These are phyloP conservation scores for Leishmania tarentolae DNA, from an alignment of 208 protist genomes.

Conservation along the genomic window DNA sequence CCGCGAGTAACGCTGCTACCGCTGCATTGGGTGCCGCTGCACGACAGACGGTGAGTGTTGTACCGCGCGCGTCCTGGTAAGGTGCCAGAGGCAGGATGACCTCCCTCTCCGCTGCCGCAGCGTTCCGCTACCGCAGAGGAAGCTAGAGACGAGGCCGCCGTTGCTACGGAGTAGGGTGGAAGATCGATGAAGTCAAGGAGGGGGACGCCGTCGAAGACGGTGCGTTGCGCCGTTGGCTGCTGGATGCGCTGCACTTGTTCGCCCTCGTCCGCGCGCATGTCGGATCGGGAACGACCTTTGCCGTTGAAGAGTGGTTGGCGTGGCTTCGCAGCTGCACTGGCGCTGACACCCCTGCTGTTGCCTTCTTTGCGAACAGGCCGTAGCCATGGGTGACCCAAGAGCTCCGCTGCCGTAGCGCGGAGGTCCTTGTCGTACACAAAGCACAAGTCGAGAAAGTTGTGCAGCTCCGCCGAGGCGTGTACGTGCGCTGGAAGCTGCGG, in stretches of 20 bases:
- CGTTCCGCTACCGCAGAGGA: neutral
- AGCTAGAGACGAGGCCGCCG: neutral
- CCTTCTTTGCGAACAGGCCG: neutral
- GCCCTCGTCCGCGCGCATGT: neutral
- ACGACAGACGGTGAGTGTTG: constrained; percentile 12
- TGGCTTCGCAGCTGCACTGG: neutral
- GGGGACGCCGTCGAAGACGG: constrained; percentile 32
- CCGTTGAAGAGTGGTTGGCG: neutral
- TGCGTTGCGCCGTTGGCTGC: constrained; percentile 5
- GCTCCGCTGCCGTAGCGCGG: constrained; percentile 60
- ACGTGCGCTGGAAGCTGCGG: constrained; percentile 52
- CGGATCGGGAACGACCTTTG: neutral
- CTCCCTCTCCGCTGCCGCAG: constrained; percentile 2
- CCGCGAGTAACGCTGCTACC: constrained; percentile 6
- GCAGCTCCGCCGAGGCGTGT: constrained; percentile 49
- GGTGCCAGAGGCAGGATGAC: neutral
- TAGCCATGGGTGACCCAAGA: constrained; percentile 77
- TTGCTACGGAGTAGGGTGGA: constrained; percentile 15
- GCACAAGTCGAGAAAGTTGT: constrained; percentile 73
- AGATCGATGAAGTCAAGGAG: constrained; percentile 34
- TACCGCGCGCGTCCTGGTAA: neutral
- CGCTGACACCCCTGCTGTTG: neutral
- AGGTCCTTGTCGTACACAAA: constrained; percentile 70
- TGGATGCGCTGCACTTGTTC: constrained; percentile 3
- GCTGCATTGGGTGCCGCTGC: constrained; percentile 1